Evolutionary conservation across 331 rosid species (phyloP), one percentile per base, ranked within the genome.

Genomic region (Dryas integrifolia): DNA sequence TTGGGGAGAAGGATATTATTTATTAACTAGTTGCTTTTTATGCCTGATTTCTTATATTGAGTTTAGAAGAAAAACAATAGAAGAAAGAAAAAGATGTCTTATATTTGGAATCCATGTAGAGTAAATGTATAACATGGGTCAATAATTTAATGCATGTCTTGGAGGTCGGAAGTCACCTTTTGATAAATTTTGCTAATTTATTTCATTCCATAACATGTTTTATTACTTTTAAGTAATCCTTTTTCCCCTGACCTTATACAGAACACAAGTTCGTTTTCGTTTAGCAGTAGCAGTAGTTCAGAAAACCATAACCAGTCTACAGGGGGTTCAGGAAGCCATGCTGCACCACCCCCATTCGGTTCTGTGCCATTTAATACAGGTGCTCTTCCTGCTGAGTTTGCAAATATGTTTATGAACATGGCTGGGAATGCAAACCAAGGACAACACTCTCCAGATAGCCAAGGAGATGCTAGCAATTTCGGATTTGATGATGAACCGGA

Each of bases 351-450:
- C 51, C 79, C 85, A 5, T 89, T 86, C 24, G 70, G 78, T 63
- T 78, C 97, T 4, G 61, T 82, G 86, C 82, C 91, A 7, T 85
- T 89, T 57, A 77, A 84, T 73, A 75, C 83, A 51, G 58, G 57
- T 14, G 59, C 78, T 5, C 71, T 80, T 26, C 83, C 86, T 55
- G 49, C 80, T 4, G 81, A 83, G 65, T 50, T 94, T 35, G 87
- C 95, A 5, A 77, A 79, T 79, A 83, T 91, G 86, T 84, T 94
- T 51, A 91, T 72, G 90, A 88, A 85, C 85, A 84, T 90, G 59
- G 85, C 96, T 15, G 51, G 83, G 0, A 88, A 84, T 44, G 72
- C 82, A 5, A 50, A 59, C 68, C 87, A 82, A 13, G 90, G 91
- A 57, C 84, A 84, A 58, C 82, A 78, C 70, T n/a, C 86, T 78